Base-by-base conservation (phyloP, 2,329 filamentous ascomycete species). In the Chrysosporium queenslandicum region DNA sequence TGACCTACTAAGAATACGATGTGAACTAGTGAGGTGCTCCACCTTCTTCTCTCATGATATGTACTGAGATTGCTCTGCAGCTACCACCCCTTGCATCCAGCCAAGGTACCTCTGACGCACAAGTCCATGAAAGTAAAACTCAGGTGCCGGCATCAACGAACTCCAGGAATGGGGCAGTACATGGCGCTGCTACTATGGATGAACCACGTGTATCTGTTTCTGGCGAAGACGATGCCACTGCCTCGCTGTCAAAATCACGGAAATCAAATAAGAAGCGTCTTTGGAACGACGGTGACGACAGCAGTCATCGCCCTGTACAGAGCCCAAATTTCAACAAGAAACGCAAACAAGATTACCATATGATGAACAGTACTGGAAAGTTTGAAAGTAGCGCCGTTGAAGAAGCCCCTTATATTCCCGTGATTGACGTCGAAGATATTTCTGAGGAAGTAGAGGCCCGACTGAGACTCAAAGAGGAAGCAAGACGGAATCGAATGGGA, bases 361-460 rank as follows among this genome's bases (percentile, higher is more conserved):
- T 14, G 14, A 5, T 7, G 27, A 37, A 12, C 6, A 2, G 11
- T 5, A 7, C 12, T 37, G 20, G 12, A 25, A 6, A 14, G 2
- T 11, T 3, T 36, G 27, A 43, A 7, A 34, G 3, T 36, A 27
- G 9, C 21, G 18, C 21, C 36, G 25, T 12, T n/a, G 41, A 49
- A 29, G 16, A 39, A 12, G 11, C 51, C n/a, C 16, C 49, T 2
- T 40, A 46, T 9, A 46, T 49, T 11, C 52, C 39, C 5, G 18
- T 43, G 2, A 53, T 65, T 14, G 67, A 69, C 36, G 68, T 65
- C 21, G 71, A 74, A 49, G 71, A 74, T 54, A 74, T 74, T 43
- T 71, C 71, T 2, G 67, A 63, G 9, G 71, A 73, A 45, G 73
- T 75, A 0, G 70, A 72, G 50, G 66, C 67, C 16, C 63, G 71